Base-by-base conservation (phyloP, 345 rosid species). In the Nasturtium officinale region DNA sequence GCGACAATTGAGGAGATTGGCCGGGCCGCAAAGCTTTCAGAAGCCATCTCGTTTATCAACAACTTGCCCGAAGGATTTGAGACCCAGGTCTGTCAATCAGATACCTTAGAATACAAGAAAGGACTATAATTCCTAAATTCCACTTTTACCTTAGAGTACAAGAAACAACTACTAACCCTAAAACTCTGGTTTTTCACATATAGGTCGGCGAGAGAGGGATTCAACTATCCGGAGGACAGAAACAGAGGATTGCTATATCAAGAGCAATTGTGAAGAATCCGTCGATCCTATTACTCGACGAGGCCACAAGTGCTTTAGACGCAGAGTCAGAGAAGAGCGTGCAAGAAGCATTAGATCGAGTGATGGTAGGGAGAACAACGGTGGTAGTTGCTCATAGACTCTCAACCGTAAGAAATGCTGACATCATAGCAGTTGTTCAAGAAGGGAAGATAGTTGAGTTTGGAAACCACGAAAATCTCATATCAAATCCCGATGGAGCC, bases 201-300 rank as follows among this genome's bases (percentile, higher is more conserved):
- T 28, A 92, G 93, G 99, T 95, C 10, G 97, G 99, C 25, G 99
- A 95, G 74, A 87, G 96, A 77, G 97, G 99, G 47, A 79, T 95
- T 60, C 97, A 91, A 53, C 76, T 95, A 59, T 95, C 97, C 0
- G 99, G 99, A 6, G 99, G 99, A 59, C 99, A 95, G 78, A 95
- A 95, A 80, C 99, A 95, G 64, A 84, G 97, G 71, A 89, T 95
- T 56, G 97, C 99, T 1, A 88, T 95, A 73, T 78, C 99, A 0
- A 89, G 97, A 13, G 99, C 99, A 1, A 84, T 89, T 29, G 89
- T 95, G 66, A 91, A 95, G 76, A 87, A 95, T 67, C 99, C 99
- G 2, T 87, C 89, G 0, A 82, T 95, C 71, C 96, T 95, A 26
- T 80, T 95, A 79, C 84, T 95, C 1, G 99, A 95, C 65, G 99